Base-by-base conservation (phyloP, 352 stramenopile species). In the Saprolegnia parasitica region DNA sequence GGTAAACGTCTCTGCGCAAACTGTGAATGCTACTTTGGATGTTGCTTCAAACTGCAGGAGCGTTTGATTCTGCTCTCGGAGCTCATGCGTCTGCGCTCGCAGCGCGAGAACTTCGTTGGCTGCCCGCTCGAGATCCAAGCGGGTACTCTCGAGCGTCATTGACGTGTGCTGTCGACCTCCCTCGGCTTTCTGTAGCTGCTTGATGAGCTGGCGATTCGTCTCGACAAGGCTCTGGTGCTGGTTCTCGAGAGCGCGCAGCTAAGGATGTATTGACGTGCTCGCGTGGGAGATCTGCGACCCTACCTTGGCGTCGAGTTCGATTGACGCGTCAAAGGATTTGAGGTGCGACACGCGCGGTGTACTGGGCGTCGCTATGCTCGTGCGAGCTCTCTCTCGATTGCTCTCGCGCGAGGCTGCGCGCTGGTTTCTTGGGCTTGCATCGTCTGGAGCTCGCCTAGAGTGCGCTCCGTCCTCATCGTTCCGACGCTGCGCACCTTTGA, bases 401-500 rank as follows among this genome's bases (percentile, higher is more conserved):
- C 42, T 49, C 42, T 49, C 42, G 13, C 42, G 11, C 13, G 42
- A 49, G 13, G 42, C 11, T n/a, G 42, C 42, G 42, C 42, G 42
- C 13, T n/a, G 11, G 11, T n/a, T 15, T 49, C 13, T 15, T 49
- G 11, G 42, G 11, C 42, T 2, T 49, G 18, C 1, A 49, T 15
- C 18, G 42, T 49, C 8, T 10, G 42, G 13, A 49, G 42, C 42
- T 49, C 42, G 42, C 42, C 42, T 49, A n/a, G 11, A n/a, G 3
- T 49, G 42, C 18, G 42, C 18, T n/a, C 11, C 3, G 42, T n/a
- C 42, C 13, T 4, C 13, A 11, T 15, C 42, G 3, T 8, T 49
- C 3, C 42, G 10, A 49, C 18, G 42, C 11, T n/a, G 42, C 11
- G 42, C 37, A 67, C 58, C 13, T 21, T 67, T 67, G 39, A 67